These are phyloP conservation scores for Lathyrus oleraceus DNA, from an alignment of 306 rosid genomes.

Conservation along the genomic window DNA sequence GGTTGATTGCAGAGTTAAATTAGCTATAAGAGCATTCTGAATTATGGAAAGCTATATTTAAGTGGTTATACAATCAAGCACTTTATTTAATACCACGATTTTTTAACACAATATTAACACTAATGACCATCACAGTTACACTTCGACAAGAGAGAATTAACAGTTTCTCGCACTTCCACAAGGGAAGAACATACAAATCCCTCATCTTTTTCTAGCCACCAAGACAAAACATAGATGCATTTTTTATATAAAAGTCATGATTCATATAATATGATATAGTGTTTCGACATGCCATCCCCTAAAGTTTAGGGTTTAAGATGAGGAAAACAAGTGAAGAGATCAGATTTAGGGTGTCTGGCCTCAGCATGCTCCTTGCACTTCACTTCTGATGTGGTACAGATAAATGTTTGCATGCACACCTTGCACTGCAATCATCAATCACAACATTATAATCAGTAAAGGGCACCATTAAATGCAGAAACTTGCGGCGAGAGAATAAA, in stretches of 20 bases:
- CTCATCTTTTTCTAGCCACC: slow-evolving; percentile 6
- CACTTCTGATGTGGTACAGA: slow-evolving; percentile 86
- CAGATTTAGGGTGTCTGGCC: slow-evolving; percentile 85
- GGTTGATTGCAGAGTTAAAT: background rate
- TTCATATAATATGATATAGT: slow-evolving; percentile 11
- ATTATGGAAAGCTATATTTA: background rate
- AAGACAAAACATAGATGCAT: slow-evolving; percentile 30
- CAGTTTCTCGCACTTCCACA: slow-evolving; percentile 31
- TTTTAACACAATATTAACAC: slow-evolving; percentile 33
- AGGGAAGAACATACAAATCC: slow-evolving; percentile 28
- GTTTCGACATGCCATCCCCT: slow-evolving; percentile 22
- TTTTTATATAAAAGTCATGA: slow-evolving; percentile 24
- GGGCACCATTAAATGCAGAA: background rate
- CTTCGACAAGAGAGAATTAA: slow-evolving; percentile 21
- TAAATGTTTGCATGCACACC: slow-evolving; percentile 91
- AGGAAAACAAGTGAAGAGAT: slow-evolving; percentile 59
- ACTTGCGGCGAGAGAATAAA: background rate
- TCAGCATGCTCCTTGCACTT: slow-evolving; percentile 88
- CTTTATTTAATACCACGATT: background rate
- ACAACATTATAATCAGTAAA: slow-evolving; percentile 24
- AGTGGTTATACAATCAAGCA: background rate
- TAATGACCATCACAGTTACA: slow-evolving; percentile 22
- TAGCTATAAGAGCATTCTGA: background rate
- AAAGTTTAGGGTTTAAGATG: slow-evolving; percentile 59
- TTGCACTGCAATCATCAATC: slow-evolving; percentile 66